phyloP scores from a whole-genome alignment of 768 basidiomycete genomes.

The Kondoa subrosea region DNA sequence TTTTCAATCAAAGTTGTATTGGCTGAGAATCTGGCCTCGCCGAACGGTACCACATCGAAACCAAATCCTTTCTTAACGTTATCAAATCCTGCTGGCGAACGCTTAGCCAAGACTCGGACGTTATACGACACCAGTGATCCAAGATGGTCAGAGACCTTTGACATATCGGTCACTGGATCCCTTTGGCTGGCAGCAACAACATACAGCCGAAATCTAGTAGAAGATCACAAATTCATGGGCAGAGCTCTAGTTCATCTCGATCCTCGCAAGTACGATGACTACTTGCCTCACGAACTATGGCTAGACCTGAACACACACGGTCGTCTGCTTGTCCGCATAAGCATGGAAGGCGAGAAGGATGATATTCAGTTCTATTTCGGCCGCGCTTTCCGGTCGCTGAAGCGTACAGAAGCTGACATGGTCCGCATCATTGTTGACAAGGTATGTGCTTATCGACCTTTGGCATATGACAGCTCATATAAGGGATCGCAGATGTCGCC shows the following conservation, averaged over 20 bases:
- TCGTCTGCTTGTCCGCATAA: constrained; percentile 66
- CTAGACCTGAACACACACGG: constrained; percentile 49
- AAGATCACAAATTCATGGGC: constrained; percentile 51
- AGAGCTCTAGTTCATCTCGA: constrained; percentile 84
- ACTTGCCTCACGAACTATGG: constrained; percentile 79
- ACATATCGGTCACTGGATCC: constrained; percentile 79
- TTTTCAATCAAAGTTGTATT: constrained; percentile 87
- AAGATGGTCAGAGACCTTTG: constrained; percentile 97
- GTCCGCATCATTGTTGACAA: constrained; percentile 91
- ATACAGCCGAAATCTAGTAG: constrained; percentile 71
- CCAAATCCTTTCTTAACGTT: constrained; percentile 86
- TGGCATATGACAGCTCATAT: background rate
- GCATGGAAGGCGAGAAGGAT: constrained; percentile 98
- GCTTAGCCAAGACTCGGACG: constrained; percentile 83
- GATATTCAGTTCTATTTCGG: constrained; percentile 97
- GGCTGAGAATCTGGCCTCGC: constrained; percentile 54
- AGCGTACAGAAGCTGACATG: constrained; percentile 89
- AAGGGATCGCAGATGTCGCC: constrained; percentile 59
- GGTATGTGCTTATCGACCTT: constrained; percentile 37
- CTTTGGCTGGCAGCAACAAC: constrained; percentile 95
- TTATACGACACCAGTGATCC: constrained; percentile 80
- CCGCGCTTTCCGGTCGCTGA: constrained; percentile 71
- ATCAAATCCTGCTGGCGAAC: constrained; percentile 75
- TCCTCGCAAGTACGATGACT: constrained; percentile 70
- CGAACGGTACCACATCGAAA: constrained; percentile 54